Evolutionary conservation across 1,284 basidiomycete genomes (phyloP), one percentile per base, ranked within the genome.

Genomic region (Anthracocystis setariae): DNA sequence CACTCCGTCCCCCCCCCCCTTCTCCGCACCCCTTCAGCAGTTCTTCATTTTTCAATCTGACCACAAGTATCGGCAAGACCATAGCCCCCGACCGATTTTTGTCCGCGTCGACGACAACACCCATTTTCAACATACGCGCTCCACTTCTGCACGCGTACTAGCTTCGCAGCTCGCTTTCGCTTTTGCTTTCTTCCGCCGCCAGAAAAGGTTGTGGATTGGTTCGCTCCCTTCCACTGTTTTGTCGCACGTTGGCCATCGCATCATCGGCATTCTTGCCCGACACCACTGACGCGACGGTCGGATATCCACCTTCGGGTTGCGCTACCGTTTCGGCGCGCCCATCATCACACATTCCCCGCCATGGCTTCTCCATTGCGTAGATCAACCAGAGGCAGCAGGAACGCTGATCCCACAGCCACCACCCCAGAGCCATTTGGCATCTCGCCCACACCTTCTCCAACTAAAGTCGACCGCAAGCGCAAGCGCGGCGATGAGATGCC

Each of bases 351-450:
- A 17, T 24, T 33, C 21, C 5, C 44, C 40, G 50, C 23, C 2
- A 67, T 67, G 65, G 42, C 58, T 0, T 71, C 68, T 25, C 62
- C 68, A 43, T 38, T 71, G 37, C 68, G 68, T 39, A 60, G 68
- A 46, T 71, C 62, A 0, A 45, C 68, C 20, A 56, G 67, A 18
- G 44, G 37, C 32, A 25, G 38, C 5, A 56, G 62, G 54, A 60
- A 64, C 17, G 49, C 68, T 10, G 68, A 71, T n/a, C 39, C 56
- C 3, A 5, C 67, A 24, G 53, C 37, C 24, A 60, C 61, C n/a
- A 61, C 67, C 21, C 68, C 68, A 35, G 68, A 71, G n/a, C 68
- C 68, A 7, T 29, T 47, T 27, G 46, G 45, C 17, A 18, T 47
- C 15, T 57, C 68, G 27, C 62, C 68, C 5, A 61, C 68, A 12